A percentile compares a stretch with the other conserved stretches of the same genome.
These are phyloP conservation scores for Echeveria elegans DNA, from an alignment of 164 flowering plant species.

Conservation along the genomic window DNA sequence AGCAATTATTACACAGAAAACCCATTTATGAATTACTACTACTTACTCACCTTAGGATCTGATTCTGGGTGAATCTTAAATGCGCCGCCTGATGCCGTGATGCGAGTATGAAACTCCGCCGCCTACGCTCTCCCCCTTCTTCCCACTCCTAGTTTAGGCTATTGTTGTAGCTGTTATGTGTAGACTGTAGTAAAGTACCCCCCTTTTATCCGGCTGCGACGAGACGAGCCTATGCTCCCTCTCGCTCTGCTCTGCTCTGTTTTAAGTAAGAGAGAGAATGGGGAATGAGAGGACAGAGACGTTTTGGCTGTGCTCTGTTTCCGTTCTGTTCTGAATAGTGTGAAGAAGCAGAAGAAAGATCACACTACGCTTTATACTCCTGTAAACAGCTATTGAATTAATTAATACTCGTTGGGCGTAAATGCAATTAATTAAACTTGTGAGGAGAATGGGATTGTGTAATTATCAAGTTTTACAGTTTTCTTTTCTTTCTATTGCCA, in stretches of 20 bases:
- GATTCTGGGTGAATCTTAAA: not conserved
- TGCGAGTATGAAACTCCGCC: no score
- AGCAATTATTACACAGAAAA: not conserved
- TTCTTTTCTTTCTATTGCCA: not conserved
- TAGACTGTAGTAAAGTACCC: not conserved
- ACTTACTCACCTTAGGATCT: not conserved
- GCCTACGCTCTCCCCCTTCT: not conserved
- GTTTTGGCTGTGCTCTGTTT: not conserved
- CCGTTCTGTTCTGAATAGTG: not conserved
- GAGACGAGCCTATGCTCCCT: no score
- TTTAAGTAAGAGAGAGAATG: not conserved
- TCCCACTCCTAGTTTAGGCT: not conserved
- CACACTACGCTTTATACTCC: not conserved
- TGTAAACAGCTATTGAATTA: not conserved
- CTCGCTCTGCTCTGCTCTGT: no score
- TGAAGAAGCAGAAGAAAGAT: not conserved
- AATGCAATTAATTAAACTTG: not conserved
- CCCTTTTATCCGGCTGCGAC: not conserved
- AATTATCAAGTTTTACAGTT: not conserved
- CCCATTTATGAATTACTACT: no score
- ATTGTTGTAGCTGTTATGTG: not conserved
- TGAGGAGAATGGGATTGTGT: not conserved
- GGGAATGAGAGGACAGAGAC: slow-evolving; percentile 4
- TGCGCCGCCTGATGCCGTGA: slow-evolving; percentile 6
- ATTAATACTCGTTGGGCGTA: not conserved